These are phyloP conservation scores for Phaffia australis DNA, from an alignment of 768 basidiomycete species.

Conservation along the genomic window DNA sequence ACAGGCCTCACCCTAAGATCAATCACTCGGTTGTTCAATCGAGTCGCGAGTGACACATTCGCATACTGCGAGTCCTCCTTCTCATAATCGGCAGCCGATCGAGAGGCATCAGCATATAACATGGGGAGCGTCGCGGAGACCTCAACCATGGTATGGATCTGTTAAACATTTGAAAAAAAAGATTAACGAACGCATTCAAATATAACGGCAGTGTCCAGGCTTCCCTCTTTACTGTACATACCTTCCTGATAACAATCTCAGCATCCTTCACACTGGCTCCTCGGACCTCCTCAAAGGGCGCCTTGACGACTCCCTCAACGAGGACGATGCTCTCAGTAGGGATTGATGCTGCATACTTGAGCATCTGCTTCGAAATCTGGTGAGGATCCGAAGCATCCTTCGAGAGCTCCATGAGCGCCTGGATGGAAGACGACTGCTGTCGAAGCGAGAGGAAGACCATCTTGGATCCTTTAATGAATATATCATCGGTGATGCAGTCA, in stretches of 20 bases:
- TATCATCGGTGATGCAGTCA: neutral
- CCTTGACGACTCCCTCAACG: slow-evolving; percentile 70
- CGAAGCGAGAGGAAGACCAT: slow-evolving; percentile 90
- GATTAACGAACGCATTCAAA: slow-evolving; percentile 7
- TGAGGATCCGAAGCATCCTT: slow-evolving; percentile 46
- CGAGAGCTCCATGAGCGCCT: slow-evolving; percentile 61
- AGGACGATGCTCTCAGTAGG: slow-evolving; percentile 82
- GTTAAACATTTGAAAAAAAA: slow-evolving; percentile 4
- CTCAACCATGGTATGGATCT: slow-evolving; percentile 75
- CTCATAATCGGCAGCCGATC: slow-evolving; percentile 57
- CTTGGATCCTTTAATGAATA: slow-evolving; percentile 51
- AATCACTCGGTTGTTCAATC: slow-evolving; percentile 84
- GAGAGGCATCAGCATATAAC: slow-evolving; percentile 79
- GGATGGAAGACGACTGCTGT: slow-evolving; percentile 73
- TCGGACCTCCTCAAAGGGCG: slow-evolving; percentile 74
- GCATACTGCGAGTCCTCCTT: slow-evolving; percentile 43
- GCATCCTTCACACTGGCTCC: slow-evolving; percentile 77
- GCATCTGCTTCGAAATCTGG: slow-evolving; percentile 86
- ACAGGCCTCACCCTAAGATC: slow-evolving; percentile 66
- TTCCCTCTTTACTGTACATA: slow-evolving; percentile 36
- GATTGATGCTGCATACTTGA: slow-evolving; percentile 73
- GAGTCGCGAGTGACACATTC: slow-evolving; percentile 79
- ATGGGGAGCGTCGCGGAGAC: slow-evolving; percentile 74
- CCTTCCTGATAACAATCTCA: slow-evolving; percentile 75
- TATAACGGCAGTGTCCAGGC: neutral